Evolutionary conservation across 2,329 filamentous ascomycete species (phyloP).

Genomic region (Talaromyces sp.): DNA sequence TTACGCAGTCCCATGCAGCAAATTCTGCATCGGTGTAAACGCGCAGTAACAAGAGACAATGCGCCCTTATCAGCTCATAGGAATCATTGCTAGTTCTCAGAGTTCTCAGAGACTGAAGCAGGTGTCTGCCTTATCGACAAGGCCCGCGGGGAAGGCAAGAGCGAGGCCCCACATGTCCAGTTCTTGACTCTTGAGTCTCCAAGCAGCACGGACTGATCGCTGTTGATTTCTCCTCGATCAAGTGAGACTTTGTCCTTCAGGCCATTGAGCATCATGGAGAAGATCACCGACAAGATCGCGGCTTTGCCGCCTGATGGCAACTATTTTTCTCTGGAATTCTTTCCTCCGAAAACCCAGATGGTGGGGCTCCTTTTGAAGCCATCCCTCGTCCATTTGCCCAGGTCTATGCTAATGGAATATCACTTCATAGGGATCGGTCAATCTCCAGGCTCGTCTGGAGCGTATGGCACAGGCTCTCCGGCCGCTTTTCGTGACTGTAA

Average conservation of each 20-base stretch:
- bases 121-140: neutral
- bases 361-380: conserved; percentile 32
- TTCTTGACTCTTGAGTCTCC: neutral
- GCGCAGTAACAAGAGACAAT: neutral
- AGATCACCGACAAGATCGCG: conserved; percentile 92
- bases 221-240: neutral
- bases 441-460: conserved; percentile 85
- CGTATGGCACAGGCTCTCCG: conserved; percentile 90
- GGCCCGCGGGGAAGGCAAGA: neutral
- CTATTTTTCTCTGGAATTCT: conserved; percentile 98
- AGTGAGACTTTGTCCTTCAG: neutral
- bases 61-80: neutral
- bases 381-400: conserved; percentile 1
- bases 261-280: conserved; percentile 57
- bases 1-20: neutral
- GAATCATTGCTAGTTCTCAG: neutral
- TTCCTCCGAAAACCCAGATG: conserved; percentile 95
- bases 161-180: neutral
- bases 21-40: neutral
- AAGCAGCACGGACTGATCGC: neutral
- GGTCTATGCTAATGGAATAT: neutral
- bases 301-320: conserved; percentile 73
- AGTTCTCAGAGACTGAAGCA: neutral
- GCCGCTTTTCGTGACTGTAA: conserved; percentile 93
- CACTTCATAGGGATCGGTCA: conserved; percentile 66